These are phyloP conservation scores for Lipomyces sp. DNA, from an alignment of 805 yeast species.

Conservation along the genomic window DNA sequence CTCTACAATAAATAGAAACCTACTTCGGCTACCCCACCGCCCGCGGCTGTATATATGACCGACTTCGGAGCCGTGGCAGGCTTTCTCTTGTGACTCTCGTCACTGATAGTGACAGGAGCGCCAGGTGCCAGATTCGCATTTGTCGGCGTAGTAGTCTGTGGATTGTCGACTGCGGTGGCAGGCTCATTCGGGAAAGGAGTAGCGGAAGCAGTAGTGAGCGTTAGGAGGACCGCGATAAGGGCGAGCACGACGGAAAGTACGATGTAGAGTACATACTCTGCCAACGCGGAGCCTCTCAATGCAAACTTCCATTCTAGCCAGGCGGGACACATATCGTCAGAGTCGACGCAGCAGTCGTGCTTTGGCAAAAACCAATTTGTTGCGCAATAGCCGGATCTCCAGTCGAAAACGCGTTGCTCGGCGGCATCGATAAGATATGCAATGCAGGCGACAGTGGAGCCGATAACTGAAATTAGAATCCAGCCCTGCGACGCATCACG, in stretches of 20 bases:
- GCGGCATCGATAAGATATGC: conserved; percentile 56
- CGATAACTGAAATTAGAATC: conserved; percentile 55
- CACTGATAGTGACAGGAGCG: neutral
- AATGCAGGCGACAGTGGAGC: conserved; percentile 54
- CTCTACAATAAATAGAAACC: neutral
- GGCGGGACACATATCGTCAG: conserved; percentile 44
- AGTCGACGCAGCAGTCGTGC: conserved; percentile 50
- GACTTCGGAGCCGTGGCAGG: conserved; percentile 25
- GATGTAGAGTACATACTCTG: conserved; percentile 47
- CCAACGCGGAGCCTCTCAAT: conserved; percentile 22
- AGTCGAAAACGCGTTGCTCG: conserved; percentile 56
- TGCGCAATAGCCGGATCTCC: conserved; percentile 58
- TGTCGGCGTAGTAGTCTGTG: neutral
- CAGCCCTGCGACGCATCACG: conserved; percentile 54
- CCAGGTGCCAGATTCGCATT: conserved; percentile 8
- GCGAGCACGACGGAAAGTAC: conserved; percentile 27
- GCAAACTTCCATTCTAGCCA: conserved; percentile 47
- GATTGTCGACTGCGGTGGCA: neutral
- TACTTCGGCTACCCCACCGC: conserved; percentile 66
- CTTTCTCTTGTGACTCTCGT: neutral
- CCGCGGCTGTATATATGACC: conserved; percentile 57
- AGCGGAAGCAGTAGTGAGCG: conserved; percentile 52
- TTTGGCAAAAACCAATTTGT: conserved; percentile 53
- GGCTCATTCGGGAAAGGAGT: conserved; percentile 43
- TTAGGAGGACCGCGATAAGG: conserved; percentile 49